phyloP scores from a whole-genome alignment of 257 asterid genomes.

The Solanum ossicruentum region DNA sequence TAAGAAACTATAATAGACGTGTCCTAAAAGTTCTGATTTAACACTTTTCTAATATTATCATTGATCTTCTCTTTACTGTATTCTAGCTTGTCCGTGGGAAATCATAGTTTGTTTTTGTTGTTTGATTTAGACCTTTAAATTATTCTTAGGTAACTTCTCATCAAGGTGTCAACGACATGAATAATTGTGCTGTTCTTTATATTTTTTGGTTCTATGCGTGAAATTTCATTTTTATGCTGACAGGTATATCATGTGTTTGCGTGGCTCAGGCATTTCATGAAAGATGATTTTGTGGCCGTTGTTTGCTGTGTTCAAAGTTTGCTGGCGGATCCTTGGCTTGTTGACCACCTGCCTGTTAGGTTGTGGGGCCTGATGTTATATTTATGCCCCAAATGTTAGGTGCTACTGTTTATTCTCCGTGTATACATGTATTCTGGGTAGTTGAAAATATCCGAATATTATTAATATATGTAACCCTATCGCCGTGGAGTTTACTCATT shows the following conservation, averaged over 20 bases:
- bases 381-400: too few relatives aligned
- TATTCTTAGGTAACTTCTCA: neutral
- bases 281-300: neutral
- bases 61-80: neutral
- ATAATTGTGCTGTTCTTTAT: neutral
- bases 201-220: neutral
- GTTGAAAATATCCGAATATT: too few relatives aligned
- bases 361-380: too few relatives aligned
- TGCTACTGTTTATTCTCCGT: too few relatives aligned
- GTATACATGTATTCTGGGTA: too few relatives aligned
- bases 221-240: neutral
- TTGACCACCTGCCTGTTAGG: neutral
- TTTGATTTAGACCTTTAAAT: neutral
- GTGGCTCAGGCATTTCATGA: neutral
- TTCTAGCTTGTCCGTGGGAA: neutral
- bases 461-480: too few relatives aligned
- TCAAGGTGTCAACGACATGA: neutral
- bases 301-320: neutral
- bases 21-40: neutral
- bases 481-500: too few relatives aligned
- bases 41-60: neutral
- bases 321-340: neutral
- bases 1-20: neutral
- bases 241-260: neutral
- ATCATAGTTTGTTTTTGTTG: neutral